phyloP scores from a whole-genome alignment of 441 rosid species.

The Erodium trifolium region DNA sequence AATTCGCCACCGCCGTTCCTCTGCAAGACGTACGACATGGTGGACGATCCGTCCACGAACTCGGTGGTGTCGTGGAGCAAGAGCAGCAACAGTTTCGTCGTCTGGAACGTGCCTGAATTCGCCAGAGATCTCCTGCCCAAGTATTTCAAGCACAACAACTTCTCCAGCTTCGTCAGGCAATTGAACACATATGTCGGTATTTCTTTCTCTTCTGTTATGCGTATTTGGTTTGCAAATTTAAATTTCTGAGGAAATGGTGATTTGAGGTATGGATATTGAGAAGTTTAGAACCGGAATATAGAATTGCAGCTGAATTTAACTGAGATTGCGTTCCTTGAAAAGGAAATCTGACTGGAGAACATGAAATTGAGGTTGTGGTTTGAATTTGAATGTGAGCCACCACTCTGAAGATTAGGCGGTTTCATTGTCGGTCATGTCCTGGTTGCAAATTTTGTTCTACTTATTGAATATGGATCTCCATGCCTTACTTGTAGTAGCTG shows the following conservation, averaged over 20 bases:
- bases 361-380: not conserved
- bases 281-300: not conserved
- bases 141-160: slow-evolving; percentile 64
- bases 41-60: slow-evolving; percentile 41
- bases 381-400: not conserved
- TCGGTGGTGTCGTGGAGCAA: slow-evolving; percentile 49
- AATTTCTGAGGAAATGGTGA: not conserved
- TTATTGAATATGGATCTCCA: not conserved
- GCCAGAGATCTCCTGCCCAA: slow-evolving; percentile 41
- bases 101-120: slow-evolving; percentile 48
- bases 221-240: not conserved
- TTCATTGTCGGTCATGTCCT: not conserved
- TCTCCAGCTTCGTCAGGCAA: slow-evolving; percentile 65
- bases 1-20: slow-evolving; percentile 52
- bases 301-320: not conserved
- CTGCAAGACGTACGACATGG: slow-evolving; percentile 49
- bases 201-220: not conserved
- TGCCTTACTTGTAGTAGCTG: not conserved
- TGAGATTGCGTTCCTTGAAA: not conserved
- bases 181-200: slow-evolving; percentile 57
- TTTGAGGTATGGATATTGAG: not conserved
- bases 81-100: slow-evolving; percentile 46
- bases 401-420: not conserved
- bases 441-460: not conserved
- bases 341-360: not conserved